Percentiles rank a stretch among this genome's conserved stretches.
Evolutionary conservation across 1,284 basidiomycete genomes (phyloP).

Genomic region (Papiliotrema terrestris): DNA sequence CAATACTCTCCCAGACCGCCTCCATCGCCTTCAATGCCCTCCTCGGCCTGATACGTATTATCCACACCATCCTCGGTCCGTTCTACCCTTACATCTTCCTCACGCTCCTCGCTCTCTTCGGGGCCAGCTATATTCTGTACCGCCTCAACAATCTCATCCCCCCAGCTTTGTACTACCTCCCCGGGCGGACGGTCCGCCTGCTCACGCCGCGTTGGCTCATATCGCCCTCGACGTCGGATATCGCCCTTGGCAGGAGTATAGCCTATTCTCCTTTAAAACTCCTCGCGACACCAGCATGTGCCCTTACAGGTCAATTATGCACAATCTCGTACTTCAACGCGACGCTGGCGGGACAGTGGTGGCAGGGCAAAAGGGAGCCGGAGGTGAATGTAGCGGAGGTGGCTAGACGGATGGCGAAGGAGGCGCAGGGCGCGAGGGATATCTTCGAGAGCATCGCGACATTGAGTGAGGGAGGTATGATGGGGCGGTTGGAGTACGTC

Average conservation of each 20-base stretch:
- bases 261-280: constrained; percentile 18
- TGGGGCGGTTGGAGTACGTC: constrained; percentile 32
- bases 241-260: constrained; percentile 6
- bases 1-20: too few species aligned
- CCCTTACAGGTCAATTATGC: constrained; percentile 27
- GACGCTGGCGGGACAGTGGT: background rate
- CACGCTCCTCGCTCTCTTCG: background rate
- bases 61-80: constrained; percentile 1
- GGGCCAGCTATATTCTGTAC: constrained; percentile 8
- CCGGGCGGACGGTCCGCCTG: constrained; percentile 9
- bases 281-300: constrained; percentile 35
- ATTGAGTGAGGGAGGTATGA: constrained; percentile 33
- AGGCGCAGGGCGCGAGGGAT: constrained; percentile 34
- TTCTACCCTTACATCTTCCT: constrained; percentile 7
- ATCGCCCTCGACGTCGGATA: constrained; percentile 4
- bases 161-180: constrained; percentile 10
- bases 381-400: constrained; percentile 29
- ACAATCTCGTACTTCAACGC: constrained; percentile 18
- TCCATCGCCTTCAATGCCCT: constrained; percentile 1
- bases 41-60: constrained; percentile 2
- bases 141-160: constrained; percentile 17
- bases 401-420: constrained; percentile 29
- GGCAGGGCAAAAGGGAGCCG: background rate
- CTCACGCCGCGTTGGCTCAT: constrained; percentile 5
- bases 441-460: constrained; percentile 41